These are phyloP conservation scores for Fusarium guadeloupense DNA, from an alignment of 2,329 filamentous ascomycete species.

Conservation along the genomic window DNA sequence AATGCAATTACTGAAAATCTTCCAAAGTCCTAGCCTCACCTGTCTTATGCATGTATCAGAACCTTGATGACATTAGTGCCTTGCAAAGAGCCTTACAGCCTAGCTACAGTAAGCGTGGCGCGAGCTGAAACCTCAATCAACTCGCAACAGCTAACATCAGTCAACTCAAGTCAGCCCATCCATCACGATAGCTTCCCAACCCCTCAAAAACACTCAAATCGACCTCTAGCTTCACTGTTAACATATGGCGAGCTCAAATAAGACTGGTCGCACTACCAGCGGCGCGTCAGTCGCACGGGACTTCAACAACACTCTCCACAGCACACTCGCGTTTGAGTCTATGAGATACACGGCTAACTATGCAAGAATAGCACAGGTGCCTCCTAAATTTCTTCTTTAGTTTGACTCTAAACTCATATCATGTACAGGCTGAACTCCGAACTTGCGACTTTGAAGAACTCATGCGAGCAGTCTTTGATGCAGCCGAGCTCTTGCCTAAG, in stretches of 20 bases:
- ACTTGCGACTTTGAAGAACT: constrained; percentile 1
- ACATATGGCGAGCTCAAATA: not conserved
- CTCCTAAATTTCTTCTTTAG: accelerated
- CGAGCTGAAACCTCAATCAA: not conserved
- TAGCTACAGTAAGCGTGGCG: constrained; percentile 5
- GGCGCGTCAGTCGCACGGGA: not conserved
- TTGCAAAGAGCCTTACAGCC: not conserved
- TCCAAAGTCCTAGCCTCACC: not conserved
- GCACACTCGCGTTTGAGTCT: constrained; percentile 2
- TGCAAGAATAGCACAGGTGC: constrained; percentile 5
- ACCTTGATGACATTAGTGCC: not conserved
- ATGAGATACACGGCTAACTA: constrained; percentile 17
- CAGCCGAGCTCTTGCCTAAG: not conserved
- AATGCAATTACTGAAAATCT: not conserved
- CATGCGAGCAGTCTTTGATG: not conserved
- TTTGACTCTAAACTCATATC: not conserved
- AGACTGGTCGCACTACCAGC: not conserved
- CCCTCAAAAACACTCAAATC: not conserved
- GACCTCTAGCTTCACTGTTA: not conserved
- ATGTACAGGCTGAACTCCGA: not conserved
- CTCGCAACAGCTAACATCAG: not conserved
- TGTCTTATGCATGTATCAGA: not conserved
- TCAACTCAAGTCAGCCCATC: not conserved
- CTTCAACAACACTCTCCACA: not conserved
- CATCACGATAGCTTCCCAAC: too few species aligned